Evolutionary conservation across 306 rosid species (phyloP), one percentile per base, ranked within the genome.

Genomic region (Hippophae gyantsensis): DNA sequence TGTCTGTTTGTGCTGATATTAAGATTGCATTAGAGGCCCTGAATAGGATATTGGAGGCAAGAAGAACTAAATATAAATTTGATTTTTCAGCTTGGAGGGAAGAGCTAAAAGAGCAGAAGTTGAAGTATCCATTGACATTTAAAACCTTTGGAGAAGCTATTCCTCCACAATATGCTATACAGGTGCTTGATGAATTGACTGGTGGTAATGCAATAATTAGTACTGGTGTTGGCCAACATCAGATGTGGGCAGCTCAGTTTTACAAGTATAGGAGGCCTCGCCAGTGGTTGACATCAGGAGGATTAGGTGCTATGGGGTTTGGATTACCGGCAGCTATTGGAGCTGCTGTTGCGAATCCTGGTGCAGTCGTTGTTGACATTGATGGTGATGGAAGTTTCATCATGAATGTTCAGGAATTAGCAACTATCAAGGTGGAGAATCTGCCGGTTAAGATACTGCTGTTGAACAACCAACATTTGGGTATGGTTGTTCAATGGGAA

Each of bases 401-500:
- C 0, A 87, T 87, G 98, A 92, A 92, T 72, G 82, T 92, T 9
- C 98, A 87, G 63, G 98, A 92, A 75, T 62, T 92, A 46, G 96
- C 95, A 0, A 83, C 96, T 6, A 52, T 78, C 42, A 76, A 67
- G 13, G 95, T 80, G 63, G 95, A 92, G 79, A 92, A 92, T 41
- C 96, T 92, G 8, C 98, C 96, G 0, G 58, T 92, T 7, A 92
- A 92, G 74, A 78, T 92, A 7, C 13, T 87, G 77, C 9, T 92
- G 59, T 52, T 92, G 84, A 92, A 92, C 65, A 92, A 92, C 50
- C 98, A 92, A 59, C 96, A 92, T 62, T 78, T 92, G 76, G 96
- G 98, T 50, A 92, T 92, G 98, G 98, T 85, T 63, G 78, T 83
- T 58, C 98, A 92, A 49, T 92, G 90, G 96, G 98, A 92, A 80